Conservation (phyloP, 1,139 yeast genomes). For the Magnusiomyces tetraspermus region DNA sequence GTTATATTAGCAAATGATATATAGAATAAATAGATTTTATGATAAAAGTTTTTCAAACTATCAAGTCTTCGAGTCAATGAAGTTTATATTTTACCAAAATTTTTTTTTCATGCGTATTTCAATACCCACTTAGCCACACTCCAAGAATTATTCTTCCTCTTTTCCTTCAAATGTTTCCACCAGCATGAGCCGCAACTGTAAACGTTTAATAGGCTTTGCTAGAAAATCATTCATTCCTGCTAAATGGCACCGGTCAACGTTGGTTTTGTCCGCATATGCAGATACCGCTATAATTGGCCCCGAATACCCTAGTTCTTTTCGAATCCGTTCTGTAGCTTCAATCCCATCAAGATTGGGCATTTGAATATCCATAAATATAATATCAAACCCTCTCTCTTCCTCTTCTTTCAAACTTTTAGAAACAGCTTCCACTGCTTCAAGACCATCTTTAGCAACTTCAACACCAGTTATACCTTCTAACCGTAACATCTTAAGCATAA, state of each 20-base stretch:
- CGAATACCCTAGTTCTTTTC: slow-evolving; percentile 47
- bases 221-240: slow-evolving; percentile 88
- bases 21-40: too few species aligned
- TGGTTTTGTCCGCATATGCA: slow-evolving; percentile 89
- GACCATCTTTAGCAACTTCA: slow-evolving; percentile 81
- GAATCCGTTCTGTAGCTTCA: slow-evolving; percentile 63
- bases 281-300: slow-evolving; percentile 88
- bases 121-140: slow-evolving; percentile 24
- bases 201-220: slow-evolving; percentile 73
- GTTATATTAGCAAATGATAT: too few species aligned
- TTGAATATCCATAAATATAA: slow-evolving; percentile 92
- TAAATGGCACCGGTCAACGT: slow-evolving; percentile 70
- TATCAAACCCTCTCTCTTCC: slow-evolving; percentile 37
- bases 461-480: slow-evolving; percentile 71
- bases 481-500: slow-evolving; percentile 75
- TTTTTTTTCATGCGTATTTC: background rate
- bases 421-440: slow-evolving; percentile 46
- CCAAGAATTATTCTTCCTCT: background rate
- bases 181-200: slow-evolving; percentile 21
- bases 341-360: slow-evolving; percentile 93
- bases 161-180: background rate
- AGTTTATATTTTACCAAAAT: background rate
- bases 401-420: slow-evolving; percentile 2
- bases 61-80: too few species aligned
- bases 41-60: too few species aligned